Conservation (phyloP, 768 basidiomycete species). For the Suillus placidus region DNA sequence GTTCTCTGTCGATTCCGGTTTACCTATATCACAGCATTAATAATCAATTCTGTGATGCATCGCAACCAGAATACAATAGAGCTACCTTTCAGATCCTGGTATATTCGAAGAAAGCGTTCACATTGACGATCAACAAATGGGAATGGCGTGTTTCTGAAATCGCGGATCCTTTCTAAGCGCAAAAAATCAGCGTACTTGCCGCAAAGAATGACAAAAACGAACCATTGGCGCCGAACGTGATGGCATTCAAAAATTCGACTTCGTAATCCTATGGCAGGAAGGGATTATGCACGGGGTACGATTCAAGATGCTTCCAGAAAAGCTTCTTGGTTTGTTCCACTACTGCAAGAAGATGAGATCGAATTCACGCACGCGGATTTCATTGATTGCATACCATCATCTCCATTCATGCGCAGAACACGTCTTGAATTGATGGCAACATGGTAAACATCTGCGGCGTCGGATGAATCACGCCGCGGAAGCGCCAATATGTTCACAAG, state of each 20-base stretch:
- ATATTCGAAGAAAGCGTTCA: slow-evolving; percentile 20
- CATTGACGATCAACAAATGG: slow-evolving; percentile 25
- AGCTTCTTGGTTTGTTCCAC: slow-evolving; percentile 5
- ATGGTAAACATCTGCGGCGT: neutral
- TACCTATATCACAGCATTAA: neutral
- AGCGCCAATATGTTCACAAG: slow-evolving; percentile 45
- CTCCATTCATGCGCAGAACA: neutral
- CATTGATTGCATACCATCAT: neutral
- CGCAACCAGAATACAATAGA: neutral
- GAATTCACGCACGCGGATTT: neutral
- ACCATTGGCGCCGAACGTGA: slow-evolving; percentile 28
- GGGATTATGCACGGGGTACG: slow-evolving; percentile 16
- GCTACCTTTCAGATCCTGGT: slow-evolving; percentile 23
- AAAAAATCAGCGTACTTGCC: neutral
- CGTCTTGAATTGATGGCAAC: neutral
- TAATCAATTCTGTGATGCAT: neutral
- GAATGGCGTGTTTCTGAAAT: slow-evolving; percentile 24
- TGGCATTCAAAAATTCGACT: slow-evolving; percentile 23
- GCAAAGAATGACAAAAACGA: slow-evolving; percentile 1
- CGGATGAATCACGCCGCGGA: slow-evolving; percentile 10
- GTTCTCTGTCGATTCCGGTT: slow-evolving; percentile 3
- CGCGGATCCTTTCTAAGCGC: too few relatives aligned
- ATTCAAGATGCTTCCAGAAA: slow-evolving; percentile 22
- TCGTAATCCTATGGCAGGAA: slow-evolving; percentile 22
- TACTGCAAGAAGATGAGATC: neutral